A percentile compares a stretch with the other conserved stretches of the same genome.
Conservation (phyloP, 1,284 basidiomycete genomes). For the Fomes fomentarius region DNA sequence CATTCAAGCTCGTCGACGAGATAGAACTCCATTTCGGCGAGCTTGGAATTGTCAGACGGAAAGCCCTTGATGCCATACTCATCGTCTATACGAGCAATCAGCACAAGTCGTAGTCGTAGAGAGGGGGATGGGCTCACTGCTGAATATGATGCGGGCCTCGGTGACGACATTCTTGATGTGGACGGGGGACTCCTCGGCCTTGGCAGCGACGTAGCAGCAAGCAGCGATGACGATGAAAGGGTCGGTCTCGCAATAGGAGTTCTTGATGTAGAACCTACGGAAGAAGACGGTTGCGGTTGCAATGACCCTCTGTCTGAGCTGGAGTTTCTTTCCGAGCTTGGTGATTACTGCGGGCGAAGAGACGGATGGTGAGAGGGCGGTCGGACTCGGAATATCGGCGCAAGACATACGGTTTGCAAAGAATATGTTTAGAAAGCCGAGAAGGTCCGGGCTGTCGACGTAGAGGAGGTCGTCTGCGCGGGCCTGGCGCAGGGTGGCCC, state of each 20-base stretch:
- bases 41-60: conserved; percentile 84
- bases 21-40: conserved; percentile 99
- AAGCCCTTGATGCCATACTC: conserved; percentile 77
- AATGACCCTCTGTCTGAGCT: conserved; percentile 86
- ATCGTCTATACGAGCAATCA: conserved; percentile 43
- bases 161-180: conserved; percentile 93
- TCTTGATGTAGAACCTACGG: conserved; percentile 93
- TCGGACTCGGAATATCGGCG: neutral
- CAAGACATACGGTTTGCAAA: conserved; percentile 73
- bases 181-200: conserved; percentile 94
- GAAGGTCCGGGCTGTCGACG: conserved; percentile 71
- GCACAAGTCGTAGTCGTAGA: neutral
- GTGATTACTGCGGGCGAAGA: conserved; percentile 64
- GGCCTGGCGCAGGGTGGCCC: conserved; percentile 73
- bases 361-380: neutral
- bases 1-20: conserved; percentile 96
- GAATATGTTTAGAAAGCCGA: conserved; percentile 83
- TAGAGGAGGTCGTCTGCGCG: conserved; percentile 77
- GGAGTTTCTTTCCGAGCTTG: conserved; percentile 85
- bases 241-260: conserved; percentile 92
- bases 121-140: conserved; percentile 49
- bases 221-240: conserved; percentile 92
- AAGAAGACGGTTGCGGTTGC: conserved; percentile 96
- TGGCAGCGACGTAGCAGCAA: conserved; percentile 95
- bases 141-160: conserved; percentile 81